These are phyloP conservation scores for Lolium perenne DNA, from an alignment of 176 grass and related monocot genomes.

Conservation along the genomic window DNA sequence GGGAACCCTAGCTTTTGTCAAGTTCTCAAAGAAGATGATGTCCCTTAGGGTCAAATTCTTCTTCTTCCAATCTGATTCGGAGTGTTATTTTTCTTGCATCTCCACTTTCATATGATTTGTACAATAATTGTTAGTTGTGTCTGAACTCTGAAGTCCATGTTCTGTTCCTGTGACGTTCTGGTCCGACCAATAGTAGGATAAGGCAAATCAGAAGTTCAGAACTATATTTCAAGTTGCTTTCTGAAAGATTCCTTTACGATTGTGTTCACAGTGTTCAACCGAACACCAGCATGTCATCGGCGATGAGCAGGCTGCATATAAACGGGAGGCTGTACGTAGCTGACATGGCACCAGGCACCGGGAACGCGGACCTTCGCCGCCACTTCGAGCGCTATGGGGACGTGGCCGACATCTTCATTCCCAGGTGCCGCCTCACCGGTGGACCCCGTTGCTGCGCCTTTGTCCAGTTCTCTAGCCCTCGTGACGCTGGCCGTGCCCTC, in stretches of 20 bases:
- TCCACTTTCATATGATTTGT: no score
- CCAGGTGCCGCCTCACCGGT: slow-evolving; percentile 28
- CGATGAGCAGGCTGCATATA: neutral
- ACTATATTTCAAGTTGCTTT: no score
- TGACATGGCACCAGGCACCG: slow-evolving; percentile 31
- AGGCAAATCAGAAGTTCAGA: no score
- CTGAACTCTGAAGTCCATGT: neutral
- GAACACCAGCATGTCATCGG: neutral
- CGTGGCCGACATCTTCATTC: slow-evolving; percentile 38
- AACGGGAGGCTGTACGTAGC: slow-evolving; percentile 43
- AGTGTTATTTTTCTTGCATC: no score
- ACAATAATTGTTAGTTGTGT: no score
- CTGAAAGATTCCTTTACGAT: neutral
- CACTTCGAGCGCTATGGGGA: slow-evolving; percentile 54
- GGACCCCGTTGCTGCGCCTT: slow-evolving; percentile 37
- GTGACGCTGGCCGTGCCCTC: neutral
- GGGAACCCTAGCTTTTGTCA: no score
- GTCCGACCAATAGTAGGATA: neutral
- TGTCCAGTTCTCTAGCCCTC: slow-evolving; percentile 33
- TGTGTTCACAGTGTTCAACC: neutral
- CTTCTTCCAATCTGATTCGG: slow-evolving; percentile 6
- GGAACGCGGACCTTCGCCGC: slow-evolving; percentile 27
- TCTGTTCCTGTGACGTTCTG: neutral
- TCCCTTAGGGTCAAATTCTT: neutral
- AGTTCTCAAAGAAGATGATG: no score